Evolutionary conservation across 306 rosid species (phyloP), one percentile per base, ranked within the genome.

Genomic region (Sesbania bispinosa): DNA sequence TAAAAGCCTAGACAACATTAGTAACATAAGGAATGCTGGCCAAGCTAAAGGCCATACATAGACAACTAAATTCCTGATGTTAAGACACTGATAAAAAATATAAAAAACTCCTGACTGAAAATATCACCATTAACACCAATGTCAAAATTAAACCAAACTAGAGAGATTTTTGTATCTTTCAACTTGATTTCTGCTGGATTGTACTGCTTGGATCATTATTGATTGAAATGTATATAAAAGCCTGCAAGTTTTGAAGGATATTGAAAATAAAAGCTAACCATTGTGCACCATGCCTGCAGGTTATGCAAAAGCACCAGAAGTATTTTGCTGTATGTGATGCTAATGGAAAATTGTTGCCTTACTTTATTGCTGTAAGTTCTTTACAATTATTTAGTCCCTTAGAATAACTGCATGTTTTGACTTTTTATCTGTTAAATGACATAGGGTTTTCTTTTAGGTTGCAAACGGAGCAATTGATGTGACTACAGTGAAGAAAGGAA

Each of bases 221-320:
- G 14, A 26, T 50, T 32, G 13, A 50, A 74, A 33, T 32, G 10
- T 64, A 21, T n/a, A 26, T 50, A 45, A 10, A 71, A 57, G 35
- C 35, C 65, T 71, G 45, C 8, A 18, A 45, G 73, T 10, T 61
- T 67, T 57, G 57, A 24, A 30, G 51, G 62, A 33, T 32, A 30
- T 69, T 68, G 52, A 71, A 60, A 68, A 55, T 51, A 47, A 68
- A 32, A 27, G 39, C 57, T 70, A 24, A 75, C 70, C 20, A 30
- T 64, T 27, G 36, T 66, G 38, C 65, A 53, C 23, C 27, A 60
- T 80, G 10, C 55, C 58, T 76, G 71, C 88, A 93, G 98, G 98
- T 93, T 83, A 93, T 90, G 98, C 97, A 93, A 84, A 93, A 90
- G 85, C 98, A 93, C 79, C 98, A 93, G 67, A 93, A 88, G 43